These are phyloP conservation scores for Agastache rugosa DNA, from an alignment of 257 asterid genomes.

Conservation along the genomic window DNA sequence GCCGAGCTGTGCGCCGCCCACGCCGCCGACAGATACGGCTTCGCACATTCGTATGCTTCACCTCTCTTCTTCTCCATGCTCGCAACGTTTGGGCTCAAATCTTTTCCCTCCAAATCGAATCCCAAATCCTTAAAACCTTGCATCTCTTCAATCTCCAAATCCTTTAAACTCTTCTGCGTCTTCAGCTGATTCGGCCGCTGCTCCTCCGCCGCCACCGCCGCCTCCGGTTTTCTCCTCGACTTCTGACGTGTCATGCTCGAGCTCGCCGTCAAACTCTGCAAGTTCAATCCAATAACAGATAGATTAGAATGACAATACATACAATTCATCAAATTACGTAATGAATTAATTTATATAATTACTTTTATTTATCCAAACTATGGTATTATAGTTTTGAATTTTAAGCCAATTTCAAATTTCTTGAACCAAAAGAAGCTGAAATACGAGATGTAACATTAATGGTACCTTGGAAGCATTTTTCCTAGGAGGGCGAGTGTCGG, in stretches of 20 bases:
- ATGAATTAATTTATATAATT: too few relatives aligned
- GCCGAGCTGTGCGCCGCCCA: conserved; percentile 45
- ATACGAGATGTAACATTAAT: not conserved
- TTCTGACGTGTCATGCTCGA: conserved; percentile 41
- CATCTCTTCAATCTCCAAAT: conserved; percentile 46
- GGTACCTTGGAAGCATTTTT: conserved; percentile 35
- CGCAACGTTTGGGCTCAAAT: conserved; percentile 12
- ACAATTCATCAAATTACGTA: too few relatives aligned
- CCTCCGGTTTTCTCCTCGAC: conserved; percentile 39
- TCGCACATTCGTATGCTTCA: conserved; percentile 30
- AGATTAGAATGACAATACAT: too few relatives aligned
- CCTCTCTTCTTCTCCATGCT: conserved; percentile 35
- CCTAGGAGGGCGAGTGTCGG: conserved; percentile 47
- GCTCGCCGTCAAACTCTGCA: conserved; percentile 48
- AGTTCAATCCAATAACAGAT: not conserved
- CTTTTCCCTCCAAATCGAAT: conserved; percentile 41
- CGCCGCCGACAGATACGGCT: conserved; percentile 41
- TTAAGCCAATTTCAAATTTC: not conserved
- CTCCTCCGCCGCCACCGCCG: conserved; percentile 18
- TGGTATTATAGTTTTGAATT: too few relatives aligned
- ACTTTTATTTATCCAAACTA: too few relatives aligned
- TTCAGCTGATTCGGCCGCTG: conserved; percentile 37
- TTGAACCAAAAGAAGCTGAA: not conserved
- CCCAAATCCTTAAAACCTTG: conserved; percentile 53
- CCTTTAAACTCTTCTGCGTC: conserved; percentile 41